These are phyloP conservation scores for Aspergillus ruber DNA, from an alignment of 2,329 filamentous ascomycete species.

Conservation along the genomic window DNA sequence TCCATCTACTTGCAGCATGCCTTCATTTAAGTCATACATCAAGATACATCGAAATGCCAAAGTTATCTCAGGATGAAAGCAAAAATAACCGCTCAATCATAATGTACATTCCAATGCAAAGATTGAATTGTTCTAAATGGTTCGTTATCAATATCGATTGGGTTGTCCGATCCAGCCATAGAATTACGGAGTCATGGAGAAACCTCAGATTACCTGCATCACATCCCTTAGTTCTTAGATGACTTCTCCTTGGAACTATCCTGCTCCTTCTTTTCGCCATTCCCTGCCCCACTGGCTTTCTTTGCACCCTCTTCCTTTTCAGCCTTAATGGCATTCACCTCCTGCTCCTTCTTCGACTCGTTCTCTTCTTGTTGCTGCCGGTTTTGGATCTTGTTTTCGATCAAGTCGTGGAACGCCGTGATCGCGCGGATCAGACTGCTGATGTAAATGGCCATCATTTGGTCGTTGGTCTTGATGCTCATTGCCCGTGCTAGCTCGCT, in stretches of 20 bases:
- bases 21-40: too few relatives aligned
- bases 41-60: too few relatives aligned
- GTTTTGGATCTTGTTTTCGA: conserved; percentile 99
- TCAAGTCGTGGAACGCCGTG: conserved; percentile 96
- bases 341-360: conserved; percentile 69
- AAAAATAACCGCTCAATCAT: conserved; percentile 6
- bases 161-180: neutral
- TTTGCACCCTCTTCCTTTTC: conserved; percentile 54
- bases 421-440: conserved; percentile 95
- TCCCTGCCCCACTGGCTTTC: conserved; percentile 39
- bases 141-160: conserved; percentile 9
- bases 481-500: conserved; percentile 90
- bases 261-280: conserved; percentile 51
- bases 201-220: neutral
- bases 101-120: conserved; percentile 21
- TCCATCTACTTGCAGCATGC: neutral
- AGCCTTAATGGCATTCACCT: conserved; percentile 58
- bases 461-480: conserved; percentile 98
- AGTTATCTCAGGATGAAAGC: too few relatives aligned
- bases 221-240: conserved; percentile 46
- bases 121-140: conserved; percentile 18
- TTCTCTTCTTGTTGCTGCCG: conserved; percentile 94
- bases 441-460: conserved; percentile 96
- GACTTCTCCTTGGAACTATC: conserved; percentile 53
- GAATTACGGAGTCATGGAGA: neutral